Conservation (phyloP, 176 grass and related monocot species). For the Tuctoria greenei region DNA sequence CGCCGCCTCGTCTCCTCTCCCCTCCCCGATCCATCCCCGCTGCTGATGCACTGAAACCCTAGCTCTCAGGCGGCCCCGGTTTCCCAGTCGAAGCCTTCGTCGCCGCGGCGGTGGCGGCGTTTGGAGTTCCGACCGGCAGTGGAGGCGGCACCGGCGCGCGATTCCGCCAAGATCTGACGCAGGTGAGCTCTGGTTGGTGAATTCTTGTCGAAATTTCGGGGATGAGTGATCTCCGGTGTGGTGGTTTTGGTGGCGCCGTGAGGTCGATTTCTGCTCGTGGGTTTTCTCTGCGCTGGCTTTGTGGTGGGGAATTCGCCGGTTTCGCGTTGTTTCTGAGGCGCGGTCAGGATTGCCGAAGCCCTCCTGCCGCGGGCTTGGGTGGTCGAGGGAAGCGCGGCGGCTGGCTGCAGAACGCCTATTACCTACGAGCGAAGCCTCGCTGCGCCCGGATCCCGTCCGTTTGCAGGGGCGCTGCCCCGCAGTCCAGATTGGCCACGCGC, state of each 20-base stretch:
- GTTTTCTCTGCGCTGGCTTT: conserved; percentile 15
- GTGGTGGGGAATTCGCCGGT: not conserved
- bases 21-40: conserved; percentile 20
- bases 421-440: not conserved
- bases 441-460: conserved; percentile 12
- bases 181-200: not conserved
- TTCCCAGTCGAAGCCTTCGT: not conserved
- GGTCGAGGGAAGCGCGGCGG: not conserved
- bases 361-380: too few relatives aligned
- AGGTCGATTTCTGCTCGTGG: conserved; percentile 14
- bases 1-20: not conserved
- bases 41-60: not conserved
- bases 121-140: too few relatives aligned
- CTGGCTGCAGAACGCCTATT: not conserved
- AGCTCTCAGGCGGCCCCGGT: not conserved
- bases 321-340: not conserved
- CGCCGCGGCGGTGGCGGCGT: too few relatives aligned
- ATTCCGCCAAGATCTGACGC: conserved; percentile 46
- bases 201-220: not conserved
- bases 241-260: not conserved
- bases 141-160: not conserved
- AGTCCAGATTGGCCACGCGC: not conserved
- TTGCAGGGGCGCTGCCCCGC: not conserved
- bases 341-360: not conserved
- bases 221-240: conserved; percentile 23